Evolutionary conservation across 352 stramenopile species (phyloP).

Genomic region (Globisporangium abappressorium): DNA sequence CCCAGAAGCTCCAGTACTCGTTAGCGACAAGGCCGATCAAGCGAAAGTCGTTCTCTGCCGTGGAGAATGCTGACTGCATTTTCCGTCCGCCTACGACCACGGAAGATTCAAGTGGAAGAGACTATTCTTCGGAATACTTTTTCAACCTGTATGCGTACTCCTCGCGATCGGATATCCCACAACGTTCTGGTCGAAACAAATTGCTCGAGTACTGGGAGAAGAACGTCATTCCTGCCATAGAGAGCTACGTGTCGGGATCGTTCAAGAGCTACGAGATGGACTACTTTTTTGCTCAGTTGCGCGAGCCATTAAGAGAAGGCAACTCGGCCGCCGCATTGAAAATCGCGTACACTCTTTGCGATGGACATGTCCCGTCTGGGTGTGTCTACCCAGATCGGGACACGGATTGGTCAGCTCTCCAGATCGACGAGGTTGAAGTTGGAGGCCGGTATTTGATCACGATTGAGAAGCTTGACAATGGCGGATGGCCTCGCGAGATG

Average conservation of each 20-base stretch:
- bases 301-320: conserved; percentile 70
- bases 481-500: conserved; percentile 48
- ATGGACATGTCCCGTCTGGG: conserved; percentile 72
- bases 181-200: conserved; percentile 76
- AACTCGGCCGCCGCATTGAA: conserved; percentile 73
- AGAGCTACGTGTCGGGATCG: conserved; percentile 75
- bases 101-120: conserved; percentile 17
- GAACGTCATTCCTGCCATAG: conserved; percentile 80
- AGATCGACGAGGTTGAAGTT: conserved; percentile 76
- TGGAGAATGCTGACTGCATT: conserved; percentile 35
- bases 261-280: conserved; percentile 89
- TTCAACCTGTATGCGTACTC: conserved; percentile 77
- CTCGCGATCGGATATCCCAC: conserved; percentile 51
- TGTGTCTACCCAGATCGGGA: conserved; percentile 79
- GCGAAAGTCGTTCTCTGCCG: conserved; percentile 27
- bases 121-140: conserved; percentile 39
- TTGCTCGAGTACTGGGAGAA: conserved; percentile 84
- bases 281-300: conserved; percentile 82
- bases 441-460: conserved; percentile 53
- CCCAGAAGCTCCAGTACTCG: conserved; percentile 36
- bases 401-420: conserved; percentile 71
- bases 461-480: conserved; percentile 28
- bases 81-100: conserved; percentile 24
- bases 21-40: conserved; percentile 45
- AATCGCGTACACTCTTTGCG: conserved; percentile 77